Percentiles rank a stretch among this genome's conserved stretches.
Conservation (phyloP, 2,329 filamentous ascomycete genomes). For the Fusarium sp. region DNA sequence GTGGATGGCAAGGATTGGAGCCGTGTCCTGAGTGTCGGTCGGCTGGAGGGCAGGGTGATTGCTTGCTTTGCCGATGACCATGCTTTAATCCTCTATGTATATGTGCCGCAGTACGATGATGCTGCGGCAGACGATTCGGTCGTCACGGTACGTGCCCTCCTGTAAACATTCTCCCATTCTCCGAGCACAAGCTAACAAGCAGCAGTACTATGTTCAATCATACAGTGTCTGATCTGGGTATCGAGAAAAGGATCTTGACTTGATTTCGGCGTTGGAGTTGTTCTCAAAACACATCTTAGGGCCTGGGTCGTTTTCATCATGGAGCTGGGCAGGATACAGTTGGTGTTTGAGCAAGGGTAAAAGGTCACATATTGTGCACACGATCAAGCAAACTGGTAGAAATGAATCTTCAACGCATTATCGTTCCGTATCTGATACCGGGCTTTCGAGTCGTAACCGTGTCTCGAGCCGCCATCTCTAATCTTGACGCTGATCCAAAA, state of each 20-base stretch:
- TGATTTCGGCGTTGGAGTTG: constrained; percentile 25
- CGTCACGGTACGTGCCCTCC: constrained; percentile 65
- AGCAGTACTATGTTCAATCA: constrained; percentile 55
- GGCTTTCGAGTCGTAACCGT: constrained; percentile 21
- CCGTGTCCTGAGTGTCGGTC: constrained; percentile 87
- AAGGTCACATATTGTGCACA: not conserved
- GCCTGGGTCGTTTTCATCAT: not conserved
- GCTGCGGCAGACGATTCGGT: constrained; percentile 72
- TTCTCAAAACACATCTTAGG: not conserved
- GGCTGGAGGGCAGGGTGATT: constrained; percentile 88
- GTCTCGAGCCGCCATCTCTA: constrained; percentile 31
- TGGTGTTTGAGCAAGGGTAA: not conserved
- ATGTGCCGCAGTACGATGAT: constrained; percentile 75
- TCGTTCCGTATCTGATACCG: constrained; percentile 20
- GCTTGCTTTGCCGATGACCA: constrained; percentile 86
- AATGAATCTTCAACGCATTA: constrained; percentile 33
- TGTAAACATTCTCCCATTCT: constrained; percentile 6
- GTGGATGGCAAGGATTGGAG: constrained; percentile 97
- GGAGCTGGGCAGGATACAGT: constrained; percentile 17
- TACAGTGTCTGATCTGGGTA: constrained; percentile 46
- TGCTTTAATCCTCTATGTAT: constrained; percentile 83
- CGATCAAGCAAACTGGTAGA: not conserved
- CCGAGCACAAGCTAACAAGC: constrained; percentile 35
- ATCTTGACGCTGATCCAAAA: constrained; percentile 30
- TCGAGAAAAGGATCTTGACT: not conserved